phyloP scores from a whole-genome alignment of 2,329 filamentous ascomycete genomes.

The Zarea fungicola region DNA sequence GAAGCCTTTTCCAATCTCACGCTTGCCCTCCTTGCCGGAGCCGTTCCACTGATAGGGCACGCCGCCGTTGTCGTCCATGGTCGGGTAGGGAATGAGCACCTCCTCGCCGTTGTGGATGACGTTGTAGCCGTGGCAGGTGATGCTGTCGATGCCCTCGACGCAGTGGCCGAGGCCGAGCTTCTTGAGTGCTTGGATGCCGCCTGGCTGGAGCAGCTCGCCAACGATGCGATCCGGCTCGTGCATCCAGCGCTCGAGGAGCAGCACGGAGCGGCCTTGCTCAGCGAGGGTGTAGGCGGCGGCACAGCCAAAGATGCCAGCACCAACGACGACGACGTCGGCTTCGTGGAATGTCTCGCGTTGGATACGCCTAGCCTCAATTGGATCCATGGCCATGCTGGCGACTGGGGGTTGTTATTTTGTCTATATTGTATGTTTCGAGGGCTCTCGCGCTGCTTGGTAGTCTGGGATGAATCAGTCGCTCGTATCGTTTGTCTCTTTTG shows the following conservation, averaged over 20 bases:
- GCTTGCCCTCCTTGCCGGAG: constrained; percentile 31
- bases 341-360: constrained; percentile 53
- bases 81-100: constrained; percentile 75
- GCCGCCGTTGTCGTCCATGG: constrained; percentile 44
- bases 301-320: constrained; percentile 85
- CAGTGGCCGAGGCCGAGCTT: constrained; percentile 77
- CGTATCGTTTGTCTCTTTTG: background rate
- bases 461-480: too few relatives aligned
- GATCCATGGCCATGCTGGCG: constrained; percentile 17
- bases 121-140: constrained; percentile 79
- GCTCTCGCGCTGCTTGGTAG: too few relatives aligned
- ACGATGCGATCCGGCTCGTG: constrained; percentile 95
- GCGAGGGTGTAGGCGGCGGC: constrained; percentile 79
- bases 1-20: constrained; percentile 69
- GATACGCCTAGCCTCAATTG: constrained; percentile 37
- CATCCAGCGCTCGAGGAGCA: constrained; percentile 82
- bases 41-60: constrained; percentile 33
- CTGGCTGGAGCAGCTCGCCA: constrained; percentile 89
- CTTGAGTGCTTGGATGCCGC: constrained; percentile 75
- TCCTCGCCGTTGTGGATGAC: constrained; percentile 73
- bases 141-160: constrained; percentile 81
- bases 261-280: constrained; percentile 83
- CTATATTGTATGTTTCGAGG: background rate
- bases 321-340: constrained; percentile 84
- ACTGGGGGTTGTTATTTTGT: background rate